phyloP scores from a whole-genome alignment of 1,284 basidiomycete species.

The Kwoniella shivajii region DNA sequence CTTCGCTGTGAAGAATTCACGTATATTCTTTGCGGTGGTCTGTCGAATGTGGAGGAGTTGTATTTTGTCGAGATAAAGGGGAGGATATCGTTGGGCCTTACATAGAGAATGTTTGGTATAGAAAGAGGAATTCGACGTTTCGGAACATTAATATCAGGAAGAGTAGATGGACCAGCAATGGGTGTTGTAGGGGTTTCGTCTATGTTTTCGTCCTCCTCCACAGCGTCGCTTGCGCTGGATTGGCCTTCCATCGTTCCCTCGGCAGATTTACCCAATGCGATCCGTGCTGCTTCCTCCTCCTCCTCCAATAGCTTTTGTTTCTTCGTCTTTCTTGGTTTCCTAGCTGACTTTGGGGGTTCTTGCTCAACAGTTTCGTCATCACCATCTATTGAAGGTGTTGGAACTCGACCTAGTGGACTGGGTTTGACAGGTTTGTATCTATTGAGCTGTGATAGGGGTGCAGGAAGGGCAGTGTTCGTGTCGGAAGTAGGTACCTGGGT shows the following conservation, averaged over 20 bases:
- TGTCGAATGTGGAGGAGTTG: slow-evolving; percentile 3
- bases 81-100: slow-evolving; percentile 1
- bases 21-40: not conserved
- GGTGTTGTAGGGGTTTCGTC: too few species aligned
- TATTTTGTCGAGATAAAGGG: not conserved
- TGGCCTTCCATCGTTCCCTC: not conserved
- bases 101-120: not conserved
- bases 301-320: slow-evolving; percentile 1
- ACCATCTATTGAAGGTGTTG: slow-evolving; percentile 5
- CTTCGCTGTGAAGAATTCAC: not conserved
- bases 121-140: slow-evolving; percentile 4
- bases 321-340: not conserved
- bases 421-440: slow-evolving; percentile 32
- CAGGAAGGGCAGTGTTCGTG: too few species aligned
- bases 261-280: not conserved
- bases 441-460: too few species aligned
- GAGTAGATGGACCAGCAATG: too few species aligned
- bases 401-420: slow-evolving; percentile 27
- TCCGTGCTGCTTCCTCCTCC: not conserved
- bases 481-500: not conserved
- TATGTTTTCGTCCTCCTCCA: not conserved
- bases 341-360: not conserved
- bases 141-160: too few species aligned
- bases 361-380: not conserved
- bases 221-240: not conserved